Evolutionary conservation across 78 protist species (phyloP).

Genomic region (Protostelium mycophagum): DNA sequence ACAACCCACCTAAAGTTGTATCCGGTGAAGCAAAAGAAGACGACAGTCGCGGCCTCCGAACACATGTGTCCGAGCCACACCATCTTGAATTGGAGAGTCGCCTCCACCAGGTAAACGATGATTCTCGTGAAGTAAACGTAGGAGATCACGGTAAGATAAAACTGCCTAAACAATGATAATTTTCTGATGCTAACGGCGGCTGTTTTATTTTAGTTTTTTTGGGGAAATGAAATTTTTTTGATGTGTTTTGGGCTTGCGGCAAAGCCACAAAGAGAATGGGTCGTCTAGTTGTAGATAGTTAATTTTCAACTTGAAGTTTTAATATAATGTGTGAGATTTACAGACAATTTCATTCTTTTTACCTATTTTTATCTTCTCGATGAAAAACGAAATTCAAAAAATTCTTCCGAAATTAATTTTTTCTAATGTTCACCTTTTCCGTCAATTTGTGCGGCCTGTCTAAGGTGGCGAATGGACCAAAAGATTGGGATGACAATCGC

Average conservation of each 20-base stretch:
- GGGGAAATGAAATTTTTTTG: background rate
- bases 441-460: slow-evolving; percentile 32
- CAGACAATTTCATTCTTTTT: background rate
- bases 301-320: no score
- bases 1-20: slow-evolving; percentile 7
- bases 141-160: slow-evolving; percentile 68
- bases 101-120: slow-evolving; percentile 45
- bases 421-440: slow-evolving; percentile 66
- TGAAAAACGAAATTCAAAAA: background rate
- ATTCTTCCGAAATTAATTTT: no score
- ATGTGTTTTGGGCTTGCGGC: no score
- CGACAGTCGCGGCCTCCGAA: slow-evolving; percentile 52
- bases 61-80: slow-evolving; percentile 48
- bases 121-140: slow-evolving; percentile 85
- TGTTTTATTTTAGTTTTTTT: background rate
- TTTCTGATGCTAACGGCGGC: slow-evolving; percentile 39
- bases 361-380: background rate
- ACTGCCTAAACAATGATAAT: slow-evolving; percentile 67
- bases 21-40: slow-evolving; percentile 61
- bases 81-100: slow-evolving; percentile 46
- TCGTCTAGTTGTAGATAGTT: no score
- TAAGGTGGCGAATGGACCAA: slow-evolving; percentile 76
- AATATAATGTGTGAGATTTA: no score
- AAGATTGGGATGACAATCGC: slow-evolving; percentile 74
- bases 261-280: no score